Base-by-base conservation (phyloP, 768 basidiomycete genomes). In the Brasilioporus rufonigricans region DNA sequence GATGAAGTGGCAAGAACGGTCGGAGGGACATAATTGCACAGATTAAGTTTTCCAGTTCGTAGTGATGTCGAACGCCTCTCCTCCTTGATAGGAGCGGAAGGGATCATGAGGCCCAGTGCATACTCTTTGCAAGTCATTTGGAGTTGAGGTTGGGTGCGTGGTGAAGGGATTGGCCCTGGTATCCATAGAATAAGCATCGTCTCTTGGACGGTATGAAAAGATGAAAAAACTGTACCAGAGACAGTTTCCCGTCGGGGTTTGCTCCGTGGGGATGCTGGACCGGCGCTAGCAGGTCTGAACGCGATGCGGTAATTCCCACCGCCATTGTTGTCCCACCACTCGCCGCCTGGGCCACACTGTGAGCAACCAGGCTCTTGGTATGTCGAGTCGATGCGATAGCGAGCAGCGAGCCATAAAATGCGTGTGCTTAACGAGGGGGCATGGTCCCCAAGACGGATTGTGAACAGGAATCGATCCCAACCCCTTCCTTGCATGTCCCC, bases 291-390 rank as follows among this genome's bases (percentile, higher is more conserved):
- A 8, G 62, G 27, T 47, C 71, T 68, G 72, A 98, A 98, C 24
- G 72, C 77, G 48, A 97, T 73, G 24, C 80, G 75, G 75, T 95
- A 98, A 68, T 98, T 95, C 58, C 68, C 59, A 0, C 85, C 86
- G 4, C 61, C 72, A 61, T 96, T 96, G 68, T 93, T 95, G 73
- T 98, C 96, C 96, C 96, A 98, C 80, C 87, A 89, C 74, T 98
- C 95, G 1, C 81, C 81, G n/a, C 77, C 81, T 9, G 71, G 65
- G 64, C 78, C 70, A 65, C 72, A 63, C 63, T 65, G 19, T 11
- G 26, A 31, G 18, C 51, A 59, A 2, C 59, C 57, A 50, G 59
- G 62, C 10, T 35, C 44, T 0, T 60, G 69, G 46, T 59, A 61
- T 19, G 58, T 55, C 1, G 64, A 59, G 19, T 35, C 3, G 47